Evolutionary conservation across 23 red algal species (phyloP), one percentile per base, ranked within the genome.

Genomic region (Gracilariopsis chorda): DNA sequence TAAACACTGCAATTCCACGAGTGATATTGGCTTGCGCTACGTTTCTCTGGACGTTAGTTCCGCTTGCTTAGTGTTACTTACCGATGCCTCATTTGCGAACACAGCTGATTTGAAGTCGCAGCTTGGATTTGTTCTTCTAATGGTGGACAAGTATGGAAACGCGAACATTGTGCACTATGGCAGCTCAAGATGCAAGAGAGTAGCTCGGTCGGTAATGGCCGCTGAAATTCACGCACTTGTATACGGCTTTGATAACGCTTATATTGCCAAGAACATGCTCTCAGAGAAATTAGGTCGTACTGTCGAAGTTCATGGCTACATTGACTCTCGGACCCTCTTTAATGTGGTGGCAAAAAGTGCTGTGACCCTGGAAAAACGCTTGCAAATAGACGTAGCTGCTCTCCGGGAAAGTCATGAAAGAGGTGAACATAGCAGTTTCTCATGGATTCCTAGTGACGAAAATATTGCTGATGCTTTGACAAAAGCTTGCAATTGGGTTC

Each of bases 171-270:
- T 63, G 5, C 2, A 37, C 20, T 83, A 83, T 37, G 78, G 78
- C 7, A 83, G 55, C 55, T 43, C 51, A 10, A 21, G 72, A 3
- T 78, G 72, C 44, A 51, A 64, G 32, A 36, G 78, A 61, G 78
- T 83, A 6, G 40, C 78, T 4, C 5, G 25, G 16, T 83, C 53
- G 4, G 78, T 63, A 7, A 83, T 83, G 52, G 78, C 51, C 14
- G 78, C 78, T 2, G 25, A 83, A 37, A 20, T 63, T n/a, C 78
- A 62, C 32, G 20, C 52, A 4, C 23, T 64, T 29, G 12, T 83
- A 7, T 83, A 83, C 28, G 49, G 53, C 3, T 63, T 83, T 63
- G 78, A 83, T 39, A 59, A 62, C 30, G 78, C 78, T 4, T 83
- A 39, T 29, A 0, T 59, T 12, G 51, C 78, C 13, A 45, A 20